These are phyloP conservation scores for Arxiozyma bovina DNA, from an alignment of 1,139 yeast species.

Conservation along the genomic window DNA sequence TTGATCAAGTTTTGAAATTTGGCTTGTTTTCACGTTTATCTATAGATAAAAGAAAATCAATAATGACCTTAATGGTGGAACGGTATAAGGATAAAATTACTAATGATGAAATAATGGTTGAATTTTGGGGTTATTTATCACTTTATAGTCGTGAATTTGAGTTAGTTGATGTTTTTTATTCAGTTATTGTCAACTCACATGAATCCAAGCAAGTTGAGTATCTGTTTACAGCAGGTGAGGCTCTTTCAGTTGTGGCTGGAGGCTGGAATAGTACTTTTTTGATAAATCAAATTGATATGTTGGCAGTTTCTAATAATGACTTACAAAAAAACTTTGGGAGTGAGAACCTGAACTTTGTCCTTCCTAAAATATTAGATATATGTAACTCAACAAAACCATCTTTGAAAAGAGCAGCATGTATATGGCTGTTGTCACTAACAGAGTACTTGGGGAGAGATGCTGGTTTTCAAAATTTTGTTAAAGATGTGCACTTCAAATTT, in stretches of 20 bases:
- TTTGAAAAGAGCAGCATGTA: constrained; percentile 65
- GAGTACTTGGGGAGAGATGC: constrained; percentile 58
- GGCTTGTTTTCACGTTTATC: constrained; percentile 42
- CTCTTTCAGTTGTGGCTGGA: constrained; percentile 57
- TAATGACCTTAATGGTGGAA: constrained; percentile 22
- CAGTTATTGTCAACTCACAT: constrained; percentile 49
- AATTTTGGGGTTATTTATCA: constrained; percentile 49
- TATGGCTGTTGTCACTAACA: constrained; percentile 75
- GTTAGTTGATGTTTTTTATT: constrained; percentile 35
- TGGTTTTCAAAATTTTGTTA: constrained; percentile 29
- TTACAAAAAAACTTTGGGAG: constrained; percentile 14
- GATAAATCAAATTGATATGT: constrained; percentile 43
- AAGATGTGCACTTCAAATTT: constrained; percentile 58
- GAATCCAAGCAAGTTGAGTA: constrained; percentile 63
- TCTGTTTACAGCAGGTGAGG: constrained; percentile 78
- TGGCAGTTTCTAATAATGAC: constrained; percentile 4
- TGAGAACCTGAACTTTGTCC: constrained; percentile 26
- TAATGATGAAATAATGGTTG: constrained; percentile 54
- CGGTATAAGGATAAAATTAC: constrained; percentile 33
- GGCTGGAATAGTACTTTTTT: constrained; percentile 70
- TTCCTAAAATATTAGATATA: constrained; percentile 43
- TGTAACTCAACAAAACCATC: constrained; percentile 65
- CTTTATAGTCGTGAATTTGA: constrained; percentile 33
- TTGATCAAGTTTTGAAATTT: constrained; percentile 51
- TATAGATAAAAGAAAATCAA: constrained; percentile 13